phyloP scores from a whole-genome alignment of 176 grass and related monocot genomes.

The barley (Hordeum vulgare) region DNA sequence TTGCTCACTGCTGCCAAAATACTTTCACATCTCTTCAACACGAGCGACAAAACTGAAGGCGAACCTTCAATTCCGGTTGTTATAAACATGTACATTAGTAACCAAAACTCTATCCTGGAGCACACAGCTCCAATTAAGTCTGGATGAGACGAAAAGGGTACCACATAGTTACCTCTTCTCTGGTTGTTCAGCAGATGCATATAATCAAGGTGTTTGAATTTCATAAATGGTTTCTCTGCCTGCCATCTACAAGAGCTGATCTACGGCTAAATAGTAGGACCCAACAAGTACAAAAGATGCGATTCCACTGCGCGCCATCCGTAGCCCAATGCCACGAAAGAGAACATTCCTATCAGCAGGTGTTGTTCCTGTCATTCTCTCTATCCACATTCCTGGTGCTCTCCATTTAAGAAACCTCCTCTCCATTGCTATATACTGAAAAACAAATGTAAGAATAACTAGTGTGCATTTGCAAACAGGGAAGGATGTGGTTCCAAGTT shows the following conservation, averaged over 20 bases:
- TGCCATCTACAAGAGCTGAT: slow-evolving; percentile 47
- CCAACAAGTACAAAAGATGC: slow-evolving; percentile 70
- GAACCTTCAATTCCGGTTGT: not conserved
- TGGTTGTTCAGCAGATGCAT: not conserved
- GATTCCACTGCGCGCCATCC: slow-evolving; percentile 59
- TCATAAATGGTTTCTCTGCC: not conserved
- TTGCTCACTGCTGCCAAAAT: not conserved
- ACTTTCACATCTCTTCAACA: not conserved
- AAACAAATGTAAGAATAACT: slow-evolving; percentile 11
- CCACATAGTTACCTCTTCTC: not conserved
- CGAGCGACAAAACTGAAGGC: not conserved
- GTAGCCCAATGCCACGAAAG: slow-evolving; percentile 58
- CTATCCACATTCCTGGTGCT: slow-evolving; percentile 68
- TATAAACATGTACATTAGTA: not conserved
- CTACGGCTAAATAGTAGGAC: slow-evolving; percentile 63
- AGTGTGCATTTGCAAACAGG: not conserved
- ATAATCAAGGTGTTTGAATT: not conserved
- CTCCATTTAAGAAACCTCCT: slow-evolving; percentile 79
- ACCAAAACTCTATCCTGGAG: slow-evolving; percentile 9
- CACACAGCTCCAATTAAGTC: not conserved
- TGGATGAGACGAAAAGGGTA: not conserved
- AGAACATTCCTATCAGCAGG: slow-evolving; percentile 61
- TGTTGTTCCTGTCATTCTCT: slow-evolving; percentile 73
- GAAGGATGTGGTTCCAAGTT: not conserved
- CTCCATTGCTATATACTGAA: slow-evolving; percentile 78